Evolutionary conservation across 2,329 filamentous ascomycete genomes (phyloP).

Genomic region (Fusarium incarnatum): DNA sequence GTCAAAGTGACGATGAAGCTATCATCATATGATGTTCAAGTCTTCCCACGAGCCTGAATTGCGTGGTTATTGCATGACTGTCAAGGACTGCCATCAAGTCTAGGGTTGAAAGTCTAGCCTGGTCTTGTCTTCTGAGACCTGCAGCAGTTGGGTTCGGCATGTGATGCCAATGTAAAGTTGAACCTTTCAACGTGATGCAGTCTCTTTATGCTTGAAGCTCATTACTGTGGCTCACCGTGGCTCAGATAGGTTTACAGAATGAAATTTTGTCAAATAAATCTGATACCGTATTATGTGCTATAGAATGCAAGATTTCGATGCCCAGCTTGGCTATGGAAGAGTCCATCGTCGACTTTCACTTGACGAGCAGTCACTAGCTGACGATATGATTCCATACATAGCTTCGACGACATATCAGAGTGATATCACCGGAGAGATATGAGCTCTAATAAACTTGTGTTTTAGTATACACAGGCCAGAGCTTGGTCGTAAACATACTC

Average conservation of each 20-base stretch:
- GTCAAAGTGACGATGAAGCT: not conserved
- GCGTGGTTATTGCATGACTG: not conserved
- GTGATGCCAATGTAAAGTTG: not conserved
- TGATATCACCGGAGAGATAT: accelerated
- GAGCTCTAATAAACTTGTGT: not conserved
- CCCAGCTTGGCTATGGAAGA: not conserved
- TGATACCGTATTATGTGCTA: no score
- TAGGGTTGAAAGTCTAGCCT: not conserved
- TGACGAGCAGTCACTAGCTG: not conserved
- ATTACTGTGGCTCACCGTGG: accelerated
- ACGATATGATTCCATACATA: not conserved
- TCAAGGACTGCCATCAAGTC: not conserved
- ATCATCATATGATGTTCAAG: not conserved
- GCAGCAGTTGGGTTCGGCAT: not conserved
- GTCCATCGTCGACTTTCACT: not conserved
- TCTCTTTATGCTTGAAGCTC: no score
- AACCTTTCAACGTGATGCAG: not conserved
- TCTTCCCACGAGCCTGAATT: not conserved
- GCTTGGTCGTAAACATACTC: not conserved
- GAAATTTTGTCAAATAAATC: not conserved
- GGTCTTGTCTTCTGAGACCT: not conserved
- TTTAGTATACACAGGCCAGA: not conserved
- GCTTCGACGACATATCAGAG: accelerated
- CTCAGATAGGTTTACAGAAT: no score
- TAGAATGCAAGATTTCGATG: not conserved